These are phyloP conservation scores for Perkinsus olseni DNA, from an alignment of 169 alveolate species.

Conservation along the genomic window DNA sequence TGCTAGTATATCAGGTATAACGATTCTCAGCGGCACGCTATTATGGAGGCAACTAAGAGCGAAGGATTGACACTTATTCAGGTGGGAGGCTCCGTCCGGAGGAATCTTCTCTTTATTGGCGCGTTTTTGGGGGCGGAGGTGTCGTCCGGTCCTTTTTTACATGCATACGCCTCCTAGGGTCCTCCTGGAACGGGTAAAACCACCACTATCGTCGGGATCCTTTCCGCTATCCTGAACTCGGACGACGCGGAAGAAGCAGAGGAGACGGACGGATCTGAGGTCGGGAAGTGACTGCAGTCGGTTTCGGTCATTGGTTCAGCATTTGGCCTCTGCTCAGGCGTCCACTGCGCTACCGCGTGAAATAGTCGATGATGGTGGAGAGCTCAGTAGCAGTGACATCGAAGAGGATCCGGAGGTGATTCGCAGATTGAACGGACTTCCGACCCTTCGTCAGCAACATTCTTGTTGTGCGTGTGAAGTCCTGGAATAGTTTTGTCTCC, in stretches of 20 bases:
- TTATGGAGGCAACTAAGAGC: constrained; percentile 31
- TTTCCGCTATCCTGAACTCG: constrained; percentile 38
- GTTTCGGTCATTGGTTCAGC: background rate
- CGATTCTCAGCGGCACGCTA: constrained; percentile 36
- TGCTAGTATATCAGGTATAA: background rate
- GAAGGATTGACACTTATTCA: constrained; percentile 47
- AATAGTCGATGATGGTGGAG: background rate
- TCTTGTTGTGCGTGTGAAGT: background rate
- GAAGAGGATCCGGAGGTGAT: background rate
- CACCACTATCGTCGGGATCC: constrained; percentile 42
- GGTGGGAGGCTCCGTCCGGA: constrained; percentile 21
- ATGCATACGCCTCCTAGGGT: background rate
- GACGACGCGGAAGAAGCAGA: constrained; percentile 5
- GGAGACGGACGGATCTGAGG: background rate
- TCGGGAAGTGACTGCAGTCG: background rate
- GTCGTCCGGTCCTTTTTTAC: background rate
- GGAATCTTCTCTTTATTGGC: background rate
- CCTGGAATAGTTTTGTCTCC: background rate
- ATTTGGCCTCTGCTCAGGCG: background rate
- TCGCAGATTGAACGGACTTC: too few species aligned
- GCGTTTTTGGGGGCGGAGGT: too few species aligned
- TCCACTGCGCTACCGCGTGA: background rate
- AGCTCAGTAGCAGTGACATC: background rate
- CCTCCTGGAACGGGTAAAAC: constrained; percentile 46
- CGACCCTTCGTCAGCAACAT: too few species aligned